phyloP scores from a whole-genome alignment of 305 asterid species.

The Fraxinus baroniana region DNA sequence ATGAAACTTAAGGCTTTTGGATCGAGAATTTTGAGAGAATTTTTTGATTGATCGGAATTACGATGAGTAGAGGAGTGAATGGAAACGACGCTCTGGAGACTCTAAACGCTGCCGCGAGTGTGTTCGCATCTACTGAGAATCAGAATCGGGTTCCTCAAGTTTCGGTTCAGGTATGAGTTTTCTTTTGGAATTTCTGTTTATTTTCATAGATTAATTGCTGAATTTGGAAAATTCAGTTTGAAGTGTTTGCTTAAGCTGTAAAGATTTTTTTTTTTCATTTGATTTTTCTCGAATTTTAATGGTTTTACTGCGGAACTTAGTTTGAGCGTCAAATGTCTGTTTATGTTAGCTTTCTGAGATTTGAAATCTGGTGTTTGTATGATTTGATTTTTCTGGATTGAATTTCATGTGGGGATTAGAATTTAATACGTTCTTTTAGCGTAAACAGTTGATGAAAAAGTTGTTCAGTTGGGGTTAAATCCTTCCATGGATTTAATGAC shows the following conservation, averaged over 20 bases:
- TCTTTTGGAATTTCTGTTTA: conserved; percentile 12
- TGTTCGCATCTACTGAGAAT: conserved; percentile 73
- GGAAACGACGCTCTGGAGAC: conserved; percentile 58
- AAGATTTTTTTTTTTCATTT: conserved; percentile 3
- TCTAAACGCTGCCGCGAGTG: conserved; percentile 87
- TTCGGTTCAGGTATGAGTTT: conserved; percentile 50
- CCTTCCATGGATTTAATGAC: neutral
- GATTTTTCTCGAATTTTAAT: neutral
- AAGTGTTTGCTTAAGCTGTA: conserved; percentile 5
- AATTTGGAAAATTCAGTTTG: conserved; percentile 17
- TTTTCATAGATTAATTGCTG: conserved; percentile 4
- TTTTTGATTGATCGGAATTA: conserved; percentile 27
- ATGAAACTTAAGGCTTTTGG: neutral
- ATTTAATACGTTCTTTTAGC: neutral
- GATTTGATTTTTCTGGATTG: neutral
- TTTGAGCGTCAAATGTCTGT: neutral
- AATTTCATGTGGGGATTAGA: neutral
- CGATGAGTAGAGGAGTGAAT: conserved; percentile 45
- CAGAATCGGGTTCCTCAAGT: conserved; percentile 56
- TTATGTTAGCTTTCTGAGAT: conserved; percentile 4
- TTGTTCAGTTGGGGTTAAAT: neutral
- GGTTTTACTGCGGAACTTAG: neutral
- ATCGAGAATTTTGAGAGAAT: conserved; percentile 7
- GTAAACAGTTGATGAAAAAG: neutral
- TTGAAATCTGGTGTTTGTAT: conserved; percentile 33